Evolutionary conservation across 139 green algal genomes (phyloP), one percentile per base, ranked within the genome.

Genomic region (Chloropicon primus): DNA sequence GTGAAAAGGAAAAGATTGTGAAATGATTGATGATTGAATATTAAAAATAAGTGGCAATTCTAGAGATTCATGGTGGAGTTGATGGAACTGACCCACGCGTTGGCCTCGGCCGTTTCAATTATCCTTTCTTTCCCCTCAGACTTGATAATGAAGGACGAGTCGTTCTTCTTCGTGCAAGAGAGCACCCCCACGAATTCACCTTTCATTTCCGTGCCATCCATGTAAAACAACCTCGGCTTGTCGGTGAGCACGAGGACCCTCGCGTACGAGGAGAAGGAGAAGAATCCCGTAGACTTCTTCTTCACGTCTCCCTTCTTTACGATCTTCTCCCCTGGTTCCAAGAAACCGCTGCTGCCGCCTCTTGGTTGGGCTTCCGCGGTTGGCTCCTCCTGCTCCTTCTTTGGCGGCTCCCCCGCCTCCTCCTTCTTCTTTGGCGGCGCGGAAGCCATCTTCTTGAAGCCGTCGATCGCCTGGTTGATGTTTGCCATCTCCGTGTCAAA

Each of bases 401-500:
- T 17, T n/a, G 10, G 10, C 41, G 5, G 5, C 41, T 62, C 41
- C 10, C 10, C 41, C 41, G 5, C 10, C 41, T 62, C 10, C 41
- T 62, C 10, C 41, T 62, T 62, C 41, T 62, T 5, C 41, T 62
- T 17, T 17, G 5, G 5, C 10, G 41, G 41, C 41, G 5, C 17
- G 41, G 41, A 5, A 17, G 17, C 10, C 24, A 76, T 29, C 17
- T 2, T 3, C 72, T 85, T 54, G 28, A 86, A 86, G 0, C 79
- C 86, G n/a, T 53, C 24, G 0, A 72, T 74, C 25, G 74, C 82
- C 72, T 81, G 29, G 3, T 53, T 28, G n/a, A 86, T 77, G 28
- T 75, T 27, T 28, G 72, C 82, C 2, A 80, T 54, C 75, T 87
- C 83, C 24, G 73, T 27, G 21, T n/a, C 26, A 17, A 87, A 62